phyloP scores from a whole-genome alignment of 169 alveolate genomes.

The Cryptosporidium viatorum region DNA sequence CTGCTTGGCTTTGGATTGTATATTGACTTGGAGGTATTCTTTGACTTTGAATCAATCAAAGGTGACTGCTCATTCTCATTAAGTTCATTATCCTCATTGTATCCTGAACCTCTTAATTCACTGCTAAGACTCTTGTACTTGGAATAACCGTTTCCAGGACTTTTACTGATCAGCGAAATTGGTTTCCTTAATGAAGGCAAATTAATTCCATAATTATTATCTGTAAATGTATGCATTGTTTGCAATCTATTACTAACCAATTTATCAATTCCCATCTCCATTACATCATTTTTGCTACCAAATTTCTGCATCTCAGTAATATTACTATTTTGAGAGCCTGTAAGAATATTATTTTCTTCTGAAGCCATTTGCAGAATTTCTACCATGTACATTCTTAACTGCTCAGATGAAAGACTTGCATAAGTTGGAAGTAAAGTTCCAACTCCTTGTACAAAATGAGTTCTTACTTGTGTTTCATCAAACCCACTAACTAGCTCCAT shows the following conservation, averaged over 20 bases:
- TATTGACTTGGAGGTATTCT: neutral
- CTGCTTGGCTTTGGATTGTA: slow-evolving; percentile 28
- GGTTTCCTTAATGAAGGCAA: slow-evolving; percentile 53
- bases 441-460: slow-evolving; percentile 55
- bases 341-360: neutral
- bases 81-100: neutral
- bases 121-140: slow-evolving; percentile 29
- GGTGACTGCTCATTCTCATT: slow-evolving; percentile 54
- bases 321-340: neutral
- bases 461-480: slow-evolving; percentile 33
- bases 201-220: slow-evolving; percentile 20
- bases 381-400: slow-evolving; percentile 11
- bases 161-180: slow-evolving; percentile 2
- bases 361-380: slow-evolving; percentile 37
- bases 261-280: slow-evolving; percentile 20
- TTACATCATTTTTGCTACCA: neutral
- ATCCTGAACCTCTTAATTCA: slow-evolving; percentile 37
- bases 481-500: slow-evolving; percentile 42
- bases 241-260: slow-evolving; percentile 40
- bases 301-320: slow-evolving; percentile 8
- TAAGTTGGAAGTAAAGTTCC: slow-evolving; percentile 62
- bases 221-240: slow-evolving; percentile 45
- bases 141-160: neutral
- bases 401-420: slow-evolving; percentile 62
- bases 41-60: neutral